These are phyloP conservation scores for Rhodosporidiobolus sp. DNA, from an alignment of 768 basidiomycete species.

Conservation along the genomic window DNA sequence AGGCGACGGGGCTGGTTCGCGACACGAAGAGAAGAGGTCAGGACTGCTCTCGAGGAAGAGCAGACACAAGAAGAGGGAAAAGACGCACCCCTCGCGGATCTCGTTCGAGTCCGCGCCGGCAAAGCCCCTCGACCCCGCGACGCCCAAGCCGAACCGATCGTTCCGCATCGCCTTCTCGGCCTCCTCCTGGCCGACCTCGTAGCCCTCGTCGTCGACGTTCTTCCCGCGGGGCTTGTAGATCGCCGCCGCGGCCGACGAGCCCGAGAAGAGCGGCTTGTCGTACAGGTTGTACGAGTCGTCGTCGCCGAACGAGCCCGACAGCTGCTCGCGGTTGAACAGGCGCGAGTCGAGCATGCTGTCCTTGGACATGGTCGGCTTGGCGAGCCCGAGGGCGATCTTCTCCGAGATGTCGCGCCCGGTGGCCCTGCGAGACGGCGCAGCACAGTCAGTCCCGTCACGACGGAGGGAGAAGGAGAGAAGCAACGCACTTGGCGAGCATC, in stretches of 20 bases:
- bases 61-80: background rate
- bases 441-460: background rate
- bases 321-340: slow-evolving; percentile 92
- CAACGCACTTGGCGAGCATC: slow-evolving; percentile 70
- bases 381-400: slow-evolving; percentile 94
- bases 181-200: slow-evolving; percentile 89
- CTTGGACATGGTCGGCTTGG: slow-evolving; percentile 92
- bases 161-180: slow-evolving; percentile 85
- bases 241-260: slow-evolving; percentile 95
- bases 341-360: slow-evolving; percentile 97
- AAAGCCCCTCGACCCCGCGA: slow-evolving; percentile 65
- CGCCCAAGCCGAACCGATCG: slow-evolving; percentile 88
- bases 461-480: background rate
- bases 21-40: slow-evolving; percentile 6
- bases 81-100: slow-evolving; percentile 44
- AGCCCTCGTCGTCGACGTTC: slow-evolving; percentile 78
- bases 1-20: slow-evolving; percentile 90
- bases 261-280: slow-evolving; percentile 91
- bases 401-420: slow-evolving; percentile 99
- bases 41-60: too few species aligned
- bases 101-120: slow-evolving; percentile 86
- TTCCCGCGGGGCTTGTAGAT: slow-evolving; percentile 95
- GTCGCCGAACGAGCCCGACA: slow-evolving; percentile 75
- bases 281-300: slow-evolving; percentile 94
- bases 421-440: slow-evolving; percentile 52